Evolutionary conservation across 768 basidiomycete genomes (phyloP), one percentile per base, ranked within the genome.

Genomic region (Serendipita indica): DNA sequence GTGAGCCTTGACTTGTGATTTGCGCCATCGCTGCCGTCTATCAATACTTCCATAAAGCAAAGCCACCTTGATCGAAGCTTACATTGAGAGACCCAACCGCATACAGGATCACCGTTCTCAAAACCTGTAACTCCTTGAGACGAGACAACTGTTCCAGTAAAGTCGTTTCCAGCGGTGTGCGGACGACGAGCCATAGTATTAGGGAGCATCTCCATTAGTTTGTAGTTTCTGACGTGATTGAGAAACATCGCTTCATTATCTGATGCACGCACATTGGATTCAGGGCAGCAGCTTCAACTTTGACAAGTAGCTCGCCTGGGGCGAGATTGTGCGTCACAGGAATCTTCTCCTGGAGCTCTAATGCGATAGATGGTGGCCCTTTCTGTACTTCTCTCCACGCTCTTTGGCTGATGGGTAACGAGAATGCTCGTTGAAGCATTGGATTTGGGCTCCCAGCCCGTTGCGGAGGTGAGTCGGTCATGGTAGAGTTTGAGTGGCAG

Each of bases 181-280:
- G 84, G 83, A 25, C 78, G 71, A 39, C 65, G 64, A 2, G 71
- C 69, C 6, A 81, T 12, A 49, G 77, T 71, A 39, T 72, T 75
- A 7, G 82, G 82, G 13, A 77, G 13, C 1, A 69, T 1, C 16
- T 65, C 65, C 77, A 84, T 78, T 1, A 79, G 0, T 65, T 85
- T 86, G 67, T 75, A 81, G 0, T 78, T 81, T 33, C 83, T 84
- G 62, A n/a, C n/a, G n/a, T n/a, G n/a, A n/a, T n/a, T n/a, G n/a
- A n/a, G n/a, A n/a, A n/a, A n/a, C 33, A 58, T 18, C 37, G 7
- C 12, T 32, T 5, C 1, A 18, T 20, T n/a, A 16, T n/a, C 32
- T 20, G n/a, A 32, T 41, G 52, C 4, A 28, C 63, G 61, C 67
- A 84, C 80, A 81, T 74, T 1, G 84, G 84, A 64, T 89, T 89